Evolutionary conservation across 1,139 yeast species (phyloP), one percentile per base, ranked within the genome.

Genomic region (Suhomyces panamericanus): DNA sequence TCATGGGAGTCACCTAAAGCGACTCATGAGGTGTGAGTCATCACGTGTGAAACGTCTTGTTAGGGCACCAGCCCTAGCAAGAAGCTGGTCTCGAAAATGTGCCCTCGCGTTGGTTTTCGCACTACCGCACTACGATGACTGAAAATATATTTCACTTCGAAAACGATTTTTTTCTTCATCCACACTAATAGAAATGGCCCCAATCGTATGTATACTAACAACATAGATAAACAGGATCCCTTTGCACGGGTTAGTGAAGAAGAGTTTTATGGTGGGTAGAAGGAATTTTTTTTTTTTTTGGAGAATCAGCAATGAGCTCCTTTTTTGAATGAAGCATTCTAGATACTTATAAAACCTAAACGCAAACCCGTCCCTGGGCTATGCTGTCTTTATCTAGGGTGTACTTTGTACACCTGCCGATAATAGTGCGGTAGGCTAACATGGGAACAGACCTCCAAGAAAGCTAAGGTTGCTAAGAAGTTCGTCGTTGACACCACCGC

Each of bases 401-500:
- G 63, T 58, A 17, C 35, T 34, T n/a, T 29, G 38, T 51, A 49
- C 57, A 60, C 49, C 59, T 27, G 32, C 32, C 48, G 57, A 60
- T 68, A 69, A 77, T 74, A 62, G 78, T 77, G 81, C 81, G 76
- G 82, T 78, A 78, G 82, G 81, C 81, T 72, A 73, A 77, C 78
- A 60, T 60, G 67, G 67, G 56, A 42, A 20, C 64, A 87, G 89
- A 81, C 90, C 75, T 74, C 87, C 74, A 86, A 86, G 81, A 83
- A 84, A 79, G 76, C 85, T 73, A 81, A 73, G 66, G 72, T 81
- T 70, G 85, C 89, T 71, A 87, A 85, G 83, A 88, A 89, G 80
- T 90, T 85, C 80, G 88, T 87, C 70, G 95, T 93, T 73, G 98
- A 91, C 83, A 90, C 89, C 73, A 82, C 95, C 58, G 96, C 96